These are phyloP conservation scores for Penicillium sp. DNA, from an alignment of 2,329 filamentous ascomycete species.

Conservation along the genomic window DNA sequence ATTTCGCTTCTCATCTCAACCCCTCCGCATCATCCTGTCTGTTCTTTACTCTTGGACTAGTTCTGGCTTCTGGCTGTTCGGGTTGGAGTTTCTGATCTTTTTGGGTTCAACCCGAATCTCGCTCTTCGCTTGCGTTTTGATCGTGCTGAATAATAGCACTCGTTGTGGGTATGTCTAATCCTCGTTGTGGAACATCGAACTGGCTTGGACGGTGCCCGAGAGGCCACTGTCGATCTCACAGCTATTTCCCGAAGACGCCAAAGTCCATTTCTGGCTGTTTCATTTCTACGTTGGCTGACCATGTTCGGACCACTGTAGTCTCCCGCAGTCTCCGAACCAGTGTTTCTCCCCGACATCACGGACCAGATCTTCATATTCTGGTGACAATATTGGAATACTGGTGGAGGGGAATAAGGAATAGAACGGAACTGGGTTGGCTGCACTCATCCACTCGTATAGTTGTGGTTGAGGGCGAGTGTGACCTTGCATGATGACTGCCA, in stretches of 20 bases:
- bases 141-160: conserved; percentile 15
- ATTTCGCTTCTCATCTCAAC: conserved; percentile 25
- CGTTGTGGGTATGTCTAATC: conserved; percentile 23
- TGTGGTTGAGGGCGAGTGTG: conserved; percentile 29
- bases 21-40: conserved; percentile 19
- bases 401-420: conserved; percentile 18
- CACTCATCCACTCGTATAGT: conserved; percentile 12
- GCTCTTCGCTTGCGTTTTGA: background rate
- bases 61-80: conserved; percentile 4
- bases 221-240: background rate
- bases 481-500: conserved; percentile 40
- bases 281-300: conserved; percentile 1
- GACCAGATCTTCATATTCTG: conserved; percentile 5
- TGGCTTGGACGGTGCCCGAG: conserved; percentile 5
- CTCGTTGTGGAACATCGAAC: conserved; percentile 18
- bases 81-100: background rate
- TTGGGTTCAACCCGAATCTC: background rate
- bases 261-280: background rate
- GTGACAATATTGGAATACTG: conserved; percentile 6
- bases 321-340: background rate
- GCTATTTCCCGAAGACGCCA: background rate
- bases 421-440: conserved; percentile 13
- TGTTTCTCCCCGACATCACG: conserved; percentile 1
- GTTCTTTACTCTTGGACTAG: conserved; percentile 7
- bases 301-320: background rate